These are phyloP conservation scores for Leishmania gerbilli DNA, from an alignment of 208 protist genomes.

Conservation along the genomic window DNA sequence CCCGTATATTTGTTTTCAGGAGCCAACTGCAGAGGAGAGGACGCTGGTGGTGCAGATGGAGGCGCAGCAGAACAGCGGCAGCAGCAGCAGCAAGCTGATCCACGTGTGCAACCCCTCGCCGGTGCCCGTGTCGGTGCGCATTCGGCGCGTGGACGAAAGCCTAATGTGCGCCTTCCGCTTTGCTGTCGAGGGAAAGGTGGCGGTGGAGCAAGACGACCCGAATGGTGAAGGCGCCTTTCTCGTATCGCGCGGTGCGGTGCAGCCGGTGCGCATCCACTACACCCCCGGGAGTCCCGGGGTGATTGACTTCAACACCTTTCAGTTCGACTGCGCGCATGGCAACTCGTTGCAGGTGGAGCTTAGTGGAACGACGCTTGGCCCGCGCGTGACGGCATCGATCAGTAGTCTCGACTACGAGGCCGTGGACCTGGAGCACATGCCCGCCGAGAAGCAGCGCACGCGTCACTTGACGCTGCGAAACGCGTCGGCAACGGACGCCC, in stretches of 20 bases:
- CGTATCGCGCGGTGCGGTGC: constrained; percentile 52
- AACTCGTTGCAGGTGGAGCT: constrained; percentile 63
- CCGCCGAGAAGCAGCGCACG: constrained; percentile 32
- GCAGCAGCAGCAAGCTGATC: constrained; percentile 38
- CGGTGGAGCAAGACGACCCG: not conserved
- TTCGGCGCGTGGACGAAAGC: constrained; percentile 43
- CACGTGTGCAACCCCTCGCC: constrained; percentile 77
- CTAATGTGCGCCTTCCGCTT: constrained; percentile 54
- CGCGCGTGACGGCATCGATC: constrained; percentile 54
- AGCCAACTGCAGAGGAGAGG: constrained; percentile 3
- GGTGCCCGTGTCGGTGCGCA: constrained; percentile 60
- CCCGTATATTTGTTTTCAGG: constrained; percentile 68
- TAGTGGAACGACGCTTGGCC: constrained; percentile 46
- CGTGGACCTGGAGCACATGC: constrained; percentile 57
- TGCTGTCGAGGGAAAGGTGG: not conserved
- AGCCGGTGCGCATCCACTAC: constrained; percentile 58
- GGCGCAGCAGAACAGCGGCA: constrained; percentile 28
- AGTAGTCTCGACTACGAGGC: constrained; percentile 83
- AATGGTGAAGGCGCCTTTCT: constrained; percentile 22
- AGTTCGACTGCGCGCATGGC: constrained; percentile 56
- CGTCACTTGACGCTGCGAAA: constrained; percentile 53
- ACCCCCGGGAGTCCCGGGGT: constrained; percentile 40
- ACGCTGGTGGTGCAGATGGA: constrained; percentile 53
- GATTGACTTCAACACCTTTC: constrained; percentile 43
- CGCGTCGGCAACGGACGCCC: constrained; percentile 31